Base-by-base conservation (phyloP, 176 grass and related monocot genomes). In the Oryza glaberrima region DNA sequence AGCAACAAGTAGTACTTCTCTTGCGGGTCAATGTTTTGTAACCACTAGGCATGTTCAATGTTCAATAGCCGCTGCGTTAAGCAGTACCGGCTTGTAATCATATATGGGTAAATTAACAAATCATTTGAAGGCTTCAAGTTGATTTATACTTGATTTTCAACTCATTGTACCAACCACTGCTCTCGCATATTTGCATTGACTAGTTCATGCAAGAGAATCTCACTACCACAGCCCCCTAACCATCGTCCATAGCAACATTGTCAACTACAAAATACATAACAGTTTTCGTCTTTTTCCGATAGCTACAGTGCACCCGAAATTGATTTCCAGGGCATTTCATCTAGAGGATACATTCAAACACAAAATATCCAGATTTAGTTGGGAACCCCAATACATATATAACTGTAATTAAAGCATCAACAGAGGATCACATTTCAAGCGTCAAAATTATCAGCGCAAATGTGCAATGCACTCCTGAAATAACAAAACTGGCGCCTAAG, bases 131-230 rank as follows among this genome's bases (percentile, higher is more conserved):
- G 38, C 36, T 63, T 63, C 58, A 22, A 63, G n/a, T 63, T 22
- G 58, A 23, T 63, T 23, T 63, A 63, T 63, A 10, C 58, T 23
- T 23, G 58, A 23, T 10, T 81, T 58, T 49, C 7, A 40, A 19
- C 12, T 73, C 67, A 3, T 88, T 79, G 58, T 67, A 83, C 1
- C 35, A n/a, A 65, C 65, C 23, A 22, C 16, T 72, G 11, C 12
- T 15, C 32, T 65, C 78, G 22, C 49, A 52, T 52, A 52, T 52
- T 52, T 52, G 49, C 67, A 26, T 22, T 78, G 26, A 41, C 5
- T 54, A 11, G 2, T 11, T 66, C 34, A 34, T 7, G 79, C 32
- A 36, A 90, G 6, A 67, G 67, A 78, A 86, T 83, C 67, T 82
- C 67, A 22, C 11, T 6, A 58, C 56, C 44, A 46, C 44, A 41